A percentile compares a stretch with the other conserved stretches of the same genome.
Conservation (phyloP, 352 stramenopile genomes). For the Pythium coloratum region DNA sequence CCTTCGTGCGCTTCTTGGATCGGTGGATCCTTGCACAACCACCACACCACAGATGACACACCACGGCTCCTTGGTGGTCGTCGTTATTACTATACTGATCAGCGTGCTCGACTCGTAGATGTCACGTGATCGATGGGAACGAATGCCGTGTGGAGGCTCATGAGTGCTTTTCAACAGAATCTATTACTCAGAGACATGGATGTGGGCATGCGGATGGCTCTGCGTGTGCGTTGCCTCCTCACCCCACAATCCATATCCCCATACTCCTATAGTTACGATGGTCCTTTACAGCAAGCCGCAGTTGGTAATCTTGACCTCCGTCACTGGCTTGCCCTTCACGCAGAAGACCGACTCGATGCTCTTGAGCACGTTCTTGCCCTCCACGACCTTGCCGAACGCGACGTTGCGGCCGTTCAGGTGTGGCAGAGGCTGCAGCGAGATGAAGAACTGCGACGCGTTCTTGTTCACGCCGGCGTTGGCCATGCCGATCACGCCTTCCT, state of each 20-base stretch:
- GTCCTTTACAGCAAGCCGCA: slow-evolving; percentile 72
- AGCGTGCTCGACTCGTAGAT: neutral
- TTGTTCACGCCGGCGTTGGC: slow-evolving; percentile 97
- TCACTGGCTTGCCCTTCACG: slow-evolving; percentile 82
- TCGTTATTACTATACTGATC: neutral
- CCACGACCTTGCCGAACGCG: slow-evolving; percentile 86
- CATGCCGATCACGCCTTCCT: slow-evolving; percentile 92
- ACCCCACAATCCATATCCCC: neutral
- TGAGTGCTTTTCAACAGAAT: slow-evolving; percentile 23
- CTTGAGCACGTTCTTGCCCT: slow-evolving; percentile 81
- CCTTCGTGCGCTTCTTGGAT: too few species aligned
- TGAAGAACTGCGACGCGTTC: slow-evolving; percentile 99
- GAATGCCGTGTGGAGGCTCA: neutral
- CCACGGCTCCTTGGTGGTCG: too few species aligned
- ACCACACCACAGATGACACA: too few species aligned
- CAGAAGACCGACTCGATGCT: slow-evolving; percentile 82
- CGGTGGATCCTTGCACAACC: too few species aligned
- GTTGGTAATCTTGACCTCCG: slow-evolving; percentile 75
- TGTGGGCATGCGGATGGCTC: neutral
- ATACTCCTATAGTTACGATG: slow-evolving; percentile 24
- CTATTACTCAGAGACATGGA: slow-evolving; percentile 34
- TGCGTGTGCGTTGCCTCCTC: neutral
- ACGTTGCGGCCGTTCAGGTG: slow-evolving; percentile 89
- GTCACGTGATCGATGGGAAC: neutral
- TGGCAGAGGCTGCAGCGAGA: slow-evolving; percentile 86